Evolutionary conservation across 192 early-diverging fungal genomes (phyloP), one percentile per base, ranked within the genome.

Genomic region (Umbelopsis ramanniana): DNA sequence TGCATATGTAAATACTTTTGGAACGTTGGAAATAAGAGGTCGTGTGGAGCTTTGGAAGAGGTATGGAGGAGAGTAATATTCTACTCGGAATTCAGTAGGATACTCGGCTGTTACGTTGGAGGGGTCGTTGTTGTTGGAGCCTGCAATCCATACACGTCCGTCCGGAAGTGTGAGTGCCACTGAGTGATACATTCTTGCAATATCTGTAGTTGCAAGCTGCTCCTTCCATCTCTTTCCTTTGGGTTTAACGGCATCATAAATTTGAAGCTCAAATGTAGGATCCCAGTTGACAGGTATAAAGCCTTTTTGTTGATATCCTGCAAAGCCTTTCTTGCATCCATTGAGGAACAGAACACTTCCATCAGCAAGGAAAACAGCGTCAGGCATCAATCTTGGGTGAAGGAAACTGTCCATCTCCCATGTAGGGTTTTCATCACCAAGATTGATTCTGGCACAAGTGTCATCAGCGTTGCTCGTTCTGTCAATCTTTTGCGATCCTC

Each of bases 111-210:
- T 74, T 22, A 47, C 23, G 69, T 68, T 76, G 43, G 72, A 53
- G 7, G 77, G 73, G n/a, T 75, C 77, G 67, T 87, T 85, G 48
- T 84, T 84, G 54, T 85, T 86, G 19, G 87, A 89, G 14, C 88
- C 89, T 6, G 85, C 81, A 35, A 89, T 83, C 73, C 85, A 79
- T 45, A 91, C 81, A 19, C 83, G 75, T 19, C 87, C 88, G 67
- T 89, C 88, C 8, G 83, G 83, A 35, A 89, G 50, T 15, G 72
- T 73, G 2, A 79, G 70, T 6, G 83, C 83, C n/a, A 83, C 81
- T 2, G 87, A 88, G 70, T 91, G 89, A 70, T 91, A 91, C 81
- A 91, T 82, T 22, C 89, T 70, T 2, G 86, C 79, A 78, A 89
- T 87, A 52, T 86, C 79, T n/a, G 83, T 83, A 29, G 81, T 71